phyloP scores from a whole-genome alignment of 23 red algal genomes.

The Cyanidiococcus yangmingshanensis region DNA sequence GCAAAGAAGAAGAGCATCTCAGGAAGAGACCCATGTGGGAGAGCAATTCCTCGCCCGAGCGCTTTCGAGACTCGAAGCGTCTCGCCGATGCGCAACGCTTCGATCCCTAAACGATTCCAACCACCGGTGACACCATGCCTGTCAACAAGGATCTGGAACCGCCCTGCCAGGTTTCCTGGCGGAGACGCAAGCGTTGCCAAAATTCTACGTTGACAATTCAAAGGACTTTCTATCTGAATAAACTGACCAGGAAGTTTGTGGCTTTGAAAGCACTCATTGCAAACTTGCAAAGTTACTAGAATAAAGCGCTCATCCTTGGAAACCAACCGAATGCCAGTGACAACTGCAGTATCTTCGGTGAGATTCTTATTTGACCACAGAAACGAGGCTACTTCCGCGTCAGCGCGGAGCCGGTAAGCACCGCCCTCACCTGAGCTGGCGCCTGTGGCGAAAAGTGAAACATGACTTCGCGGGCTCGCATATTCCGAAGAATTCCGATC shows the following conservation, averaged over 20 bases:
- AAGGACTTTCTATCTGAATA: constrained; percentile 22
- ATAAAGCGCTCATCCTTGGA: not conserved
- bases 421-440: no score
- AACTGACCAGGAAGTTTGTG: constrained; percentile 54
- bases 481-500: no score
- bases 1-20: constrained; percentile 44
- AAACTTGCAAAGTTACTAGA: not conserved
- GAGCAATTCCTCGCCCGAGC: constrained; percentile 51
- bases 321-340: not conserved
- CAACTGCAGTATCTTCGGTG: not conserved
- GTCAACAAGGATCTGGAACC: constrained; percentile 30
- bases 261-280: constrained; percentile 7
- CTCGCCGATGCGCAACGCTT: constrained; percentile 23
- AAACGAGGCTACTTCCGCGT: not conserved
- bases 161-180: constrained; percentile 22
- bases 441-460: no score
- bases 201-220: constrained; percentile 4
- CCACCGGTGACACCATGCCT: not conserved
- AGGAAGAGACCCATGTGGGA: constrained; percentile 12
- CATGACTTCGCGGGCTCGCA: no score
- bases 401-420: not conserved
- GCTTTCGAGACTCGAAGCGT: constrained; percentile 37
- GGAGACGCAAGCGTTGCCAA: constrained; percentile 51
- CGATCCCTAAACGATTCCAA: not conserved
- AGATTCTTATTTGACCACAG: not conserved